Conservation (phyloP, 2,329 filamentous ascomycete genomes). For the Trichoderma semiorbis region DNA sequence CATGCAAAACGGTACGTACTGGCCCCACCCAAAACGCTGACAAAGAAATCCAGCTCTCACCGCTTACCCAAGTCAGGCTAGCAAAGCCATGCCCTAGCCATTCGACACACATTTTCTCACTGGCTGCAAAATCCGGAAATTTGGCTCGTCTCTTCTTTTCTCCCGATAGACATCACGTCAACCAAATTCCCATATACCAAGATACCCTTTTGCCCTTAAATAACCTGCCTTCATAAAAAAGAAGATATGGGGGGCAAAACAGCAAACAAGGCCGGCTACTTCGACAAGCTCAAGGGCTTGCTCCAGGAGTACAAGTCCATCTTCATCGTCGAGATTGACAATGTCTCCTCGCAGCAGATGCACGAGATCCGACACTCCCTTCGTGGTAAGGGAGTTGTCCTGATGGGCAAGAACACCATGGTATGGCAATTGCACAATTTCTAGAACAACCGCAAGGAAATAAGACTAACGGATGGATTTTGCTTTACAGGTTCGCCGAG, state of each 20-base stretch:
- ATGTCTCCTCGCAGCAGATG: conserved; percentile 99
- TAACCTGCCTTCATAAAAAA: conserved; percentile 92
- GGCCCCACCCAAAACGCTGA: conserved; percentile 5
- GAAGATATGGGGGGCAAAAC: conserved; percentile 99
- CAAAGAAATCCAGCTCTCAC: neutral
- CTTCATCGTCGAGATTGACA: conserved; percentile 97
- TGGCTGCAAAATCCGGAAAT: conserved; percentile 26
- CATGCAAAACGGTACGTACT: conserved; percentile 5
- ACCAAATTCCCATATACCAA: conserved; percentile 23
- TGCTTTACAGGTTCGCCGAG: conserved; percentile 74
- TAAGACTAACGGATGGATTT: neutral
- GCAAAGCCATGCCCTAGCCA: conserved; percentile 38
- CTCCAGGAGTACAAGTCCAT: conserved; percentile 95
- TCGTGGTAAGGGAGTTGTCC: conserved; percentile 86
- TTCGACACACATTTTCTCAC: conserved; percentile 32
- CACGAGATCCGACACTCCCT: conserved; percentile 97
- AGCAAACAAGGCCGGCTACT: conserved; percentile 91
- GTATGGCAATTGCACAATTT: conserved; percentile 45
- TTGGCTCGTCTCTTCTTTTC: conserved; percentile 19
- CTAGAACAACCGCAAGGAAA: neutral
- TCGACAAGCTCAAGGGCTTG: conserved; percentile 98
- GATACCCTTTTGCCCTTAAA: conserved; percentile 75
- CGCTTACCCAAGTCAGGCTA: conserved; percentile 25
- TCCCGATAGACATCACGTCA: conserved; percentile 25
- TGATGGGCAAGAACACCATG: conserved; percentile 99